Evolutionary conservation across 2,329 filamentous ascomycete species (phyloP).

Genomic region (Aureobasidium sp.): DNA sequence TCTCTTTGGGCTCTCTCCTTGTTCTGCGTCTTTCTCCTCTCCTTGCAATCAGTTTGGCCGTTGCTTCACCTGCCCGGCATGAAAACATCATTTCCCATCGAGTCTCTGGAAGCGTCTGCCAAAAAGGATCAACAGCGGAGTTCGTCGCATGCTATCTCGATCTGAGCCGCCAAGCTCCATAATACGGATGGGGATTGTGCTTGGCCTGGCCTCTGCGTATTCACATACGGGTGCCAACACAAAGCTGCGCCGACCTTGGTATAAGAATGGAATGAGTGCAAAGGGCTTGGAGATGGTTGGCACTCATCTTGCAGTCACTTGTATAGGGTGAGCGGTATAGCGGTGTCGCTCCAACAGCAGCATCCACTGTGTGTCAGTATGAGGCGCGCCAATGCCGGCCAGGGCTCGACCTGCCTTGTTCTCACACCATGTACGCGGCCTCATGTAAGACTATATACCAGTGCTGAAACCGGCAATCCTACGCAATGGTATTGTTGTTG

Average conservation of each 20-base stretch:
- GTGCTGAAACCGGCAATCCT: neutral
- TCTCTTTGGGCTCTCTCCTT: neutral
- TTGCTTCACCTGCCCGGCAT: slow-evolving; percentile 9
- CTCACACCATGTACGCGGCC: neutral
- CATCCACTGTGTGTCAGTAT: neutral
- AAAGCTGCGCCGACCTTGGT: slow-evolving; percentile 2
- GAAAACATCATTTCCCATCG: slow-evolving; percentile 10
- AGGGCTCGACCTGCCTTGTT: neutral
- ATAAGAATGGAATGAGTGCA: neutral
- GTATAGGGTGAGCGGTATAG: neutral
- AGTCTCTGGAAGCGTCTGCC: neutral
- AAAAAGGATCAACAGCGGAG: neutral
- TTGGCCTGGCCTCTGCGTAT: neutral
- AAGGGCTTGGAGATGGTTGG: neutral
- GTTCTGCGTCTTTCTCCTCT: neutral
- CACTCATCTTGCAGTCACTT: neutral
- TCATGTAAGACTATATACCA: neutral
- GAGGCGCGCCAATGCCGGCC: neutral
- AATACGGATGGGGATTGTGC: neutral
- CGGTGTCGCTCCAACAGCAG: neutral
- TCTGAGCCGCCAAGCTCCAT: neutral
- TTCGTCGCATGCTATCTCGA: neutral
- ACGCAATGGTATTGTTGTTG: neutral
- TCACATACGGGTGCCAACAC: neutral
- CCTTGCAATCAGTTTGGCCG: neutral